These are phyloP conservation scores for Xylariaceae sp. DNA, from an alignment of 2,329 filamentous ascomycete species.

Conservation along the genomic window DNA sequence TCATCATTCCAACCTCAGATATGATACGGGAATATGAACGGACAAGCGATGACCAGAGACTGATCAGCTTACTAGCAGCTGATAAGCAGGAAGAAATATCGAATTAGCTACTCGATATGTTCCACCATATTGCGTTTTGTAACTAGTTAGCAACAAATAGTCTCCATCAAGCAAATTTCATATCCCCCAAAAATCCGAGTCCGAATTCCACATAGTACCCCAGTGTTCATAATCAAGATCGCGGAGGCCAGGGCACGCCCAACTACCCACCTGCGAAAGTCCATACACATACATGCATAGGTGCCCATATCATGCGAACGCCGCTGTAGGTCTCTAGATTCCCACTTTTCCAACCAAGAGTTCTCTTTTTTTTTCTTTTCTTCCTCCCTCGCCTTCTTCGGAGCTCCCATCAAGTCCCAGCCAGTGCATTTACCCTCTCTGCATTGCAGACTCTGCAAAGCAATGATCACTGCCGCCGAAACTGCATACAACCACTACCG, in stretches of 20 bases:
- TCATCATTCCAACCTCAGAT: constrained; percentile 31
- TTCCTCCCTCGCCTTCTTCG: too few species aligned
- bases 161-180: constrained; percentile 14
- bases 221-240: too few species aligned
- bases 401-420: too few species aligned
- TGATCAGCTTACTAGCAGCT: constrained; percentile 33
- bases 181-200: constrained; percentile 11
- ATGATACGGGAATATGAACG: constrained; percentile 29
- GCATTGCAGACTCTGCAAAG: too few species aligned
- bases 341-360: not conserved
- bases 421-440: too few species aligned
- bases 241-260: too few species aligned
- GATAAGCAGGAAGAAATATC: constrained; percentile 15
- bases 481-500: constrained; percentile 2
- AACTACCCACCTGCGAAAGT: not conserved
- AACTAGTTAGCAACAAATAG: constrained; percentile 28
- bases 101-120: constrained; percentile 23
- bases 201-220: not conserved
- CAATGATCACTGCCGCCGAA: too few species aligned
- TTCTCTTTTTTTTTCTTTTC: not conserved
- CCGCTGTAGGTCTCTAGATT: constrained; percentile 11
- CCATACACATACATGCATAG: constrained; percentile 15
- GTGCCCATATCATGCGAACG: constrained; percentile 22
- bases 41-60: constrained; percentile 27
- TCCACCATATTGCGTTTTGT: constrained; percentile 23